phyloP scores from a whole-genome alignment of 1,139 yeast genomes.

The Yamadazyma atlantica region DNA sequence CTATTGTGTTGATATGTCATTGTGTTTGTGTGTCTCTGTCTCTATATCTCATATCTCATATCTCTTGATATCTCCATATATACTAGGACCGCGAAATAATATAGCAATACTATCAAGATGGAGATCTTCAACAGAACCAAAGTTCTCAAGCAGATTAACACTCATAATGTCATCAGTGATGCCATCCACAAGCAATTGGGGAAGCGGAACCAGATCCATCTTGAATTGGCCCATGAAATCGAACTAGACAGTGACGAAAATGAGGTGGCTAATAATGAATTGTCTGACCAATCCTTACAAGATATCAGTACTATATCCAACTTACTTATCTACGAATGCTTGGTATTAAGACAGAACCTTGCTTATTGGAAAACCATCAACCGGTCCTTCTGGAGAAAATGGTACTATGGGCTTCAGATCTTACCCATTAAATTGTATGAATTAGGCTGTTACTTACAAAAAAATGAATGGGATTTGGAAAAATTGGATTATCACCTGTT shows the following conservation, averaged over 20 bases:
- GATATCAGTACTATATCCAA: conserved; percentile 31
- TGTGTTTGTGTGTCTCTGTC: too few species aligned
- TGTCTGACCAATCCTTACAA: conserved; percentile 23
- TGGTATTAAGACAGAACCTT: conserved; percentile 33
- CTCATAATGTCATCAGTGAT: conserved; percentile 10
- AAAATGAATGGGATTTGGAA: conserved; percentile 4
- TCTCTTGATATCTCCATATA: too few species aligned
- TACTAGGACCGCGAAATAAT: too few species aligned
- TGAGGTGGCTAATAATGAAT: conserved; percentile 1
- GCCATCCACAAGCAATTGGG: conserved; percentile 3
- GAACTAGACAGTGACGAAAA: conserved; percentile 1
- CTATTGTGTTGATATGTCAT: too few species aligned
- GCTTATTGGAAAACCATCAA: conserved; percentile 37
- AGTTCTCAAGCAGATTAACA: conserved; percentile 12
- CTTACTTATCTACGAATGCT: conserved; percentile 35
- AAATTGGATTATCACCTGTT: conserved; percentile 8
- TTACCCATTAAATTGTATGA: conserved; percentile 26
- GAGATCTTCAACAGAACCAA: conserved; percentile 18
- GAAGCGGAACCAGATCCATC: not conserved
- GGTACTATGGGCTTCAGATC: conserved; percentile 35
- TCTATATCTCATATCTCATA: too few species aligned
- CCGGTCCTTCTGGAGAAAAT: conserved; percentile 25
- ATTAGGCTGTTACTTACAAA: conserved; percentile 11
- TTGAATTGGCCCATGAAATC: conserved; percentile 6
- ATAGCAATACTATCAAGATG: conserved; percentile 8